Evolutionary conservation across 345 rosid genomes (phyloP).

Genomic region (Aethionema arabicum): DNA sequence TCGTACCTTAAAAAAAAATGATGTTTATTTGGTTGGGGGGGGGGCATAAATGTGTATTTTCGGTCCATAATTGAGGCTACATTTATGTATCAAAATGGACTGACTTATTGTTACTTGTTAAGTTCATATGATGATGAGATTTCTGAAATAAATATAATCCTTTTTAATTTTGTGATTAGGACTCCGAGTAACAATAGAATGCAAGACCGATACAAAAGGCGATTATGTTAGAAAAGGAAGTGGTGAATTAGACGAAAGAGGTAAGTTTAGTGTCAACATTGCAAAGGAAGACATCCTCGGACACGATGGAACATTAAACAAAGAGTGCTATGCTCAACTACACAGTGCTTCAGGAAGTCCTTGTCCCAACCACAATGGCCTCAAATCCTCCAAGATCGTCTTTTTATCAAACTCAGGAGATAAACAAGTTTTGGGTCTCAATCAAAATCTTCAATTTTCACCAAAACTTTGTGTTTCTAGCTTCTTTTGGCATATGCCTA

Average conservation of each 20-base stretch:
- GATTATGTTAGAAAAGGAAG: conserved; percentile 48
- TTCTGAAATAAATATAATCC: background rate
- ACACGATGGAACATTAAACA: conserved; percentile 52
- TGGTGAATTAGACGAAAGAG: conserved; percentile 55
- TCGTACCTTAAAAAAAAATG: too few species aligned
- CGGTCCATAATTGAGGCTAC: too few species aligned
- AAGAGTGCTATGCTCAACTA: conserved; percentile 82
- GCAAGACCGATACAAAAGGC: conserved; percentile 54
- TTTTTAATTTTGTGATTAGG: conserved; percentile 39
- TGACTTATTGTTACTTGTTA: too few species aligned
- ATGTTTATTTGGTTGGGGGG: too few species aligned
- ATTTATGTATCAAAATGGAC: too few species aligned
- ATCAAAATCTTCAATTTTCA: conserved; percentile 61
- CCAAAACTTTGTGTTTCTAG: conserved; percentile 57
- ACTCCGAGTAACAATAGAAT: conserved; percentile 65
- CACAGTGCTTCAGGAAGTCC: conserved; percentile 57
- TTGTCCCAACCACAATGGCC: conserved; percentile 53
- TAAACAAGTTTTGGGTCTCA: conserved; percentile 49
- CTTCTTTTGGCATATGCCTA: conserved; percentile 50
- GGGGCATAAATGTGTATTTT: too few species aligned
- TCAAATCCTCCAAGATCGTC: conserved; percentile 56
- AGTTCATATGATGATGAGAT: too few species aligned
- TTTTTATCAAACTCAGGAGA: conserved; percentile 39
- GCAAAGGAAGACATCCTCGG: conserved; percentile 45
- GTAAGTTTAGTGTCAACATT: conserved; percentile 55